Conservation (phyloP, 805 yeast species). For the Debaryomyces castellii region DNA sequence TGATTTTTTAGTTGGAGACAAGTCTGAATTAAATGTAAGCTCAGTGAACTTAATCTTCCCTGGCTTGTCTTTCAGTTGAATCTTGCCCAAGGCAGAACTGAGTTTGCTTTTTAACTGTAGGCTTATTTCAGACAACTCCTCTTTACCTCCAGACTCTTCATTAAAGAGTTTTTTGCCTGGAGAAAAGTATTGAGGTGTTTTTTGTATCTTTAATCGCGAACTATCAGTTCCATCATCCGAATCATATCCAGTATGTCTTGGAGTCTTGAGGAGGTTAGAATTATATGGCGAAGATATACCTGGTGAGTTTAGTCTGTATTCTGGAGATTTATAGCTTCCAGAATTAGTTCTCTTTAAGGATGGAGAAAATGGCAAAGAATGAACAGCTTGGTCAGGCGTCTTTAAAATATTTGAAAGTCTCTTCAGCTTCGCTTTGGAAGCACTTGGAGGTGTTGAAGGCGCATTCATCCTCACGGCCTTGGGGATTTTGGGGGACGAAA, state of each 20-base stretch:
- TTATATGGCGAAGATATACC: conserved; percentile 29
- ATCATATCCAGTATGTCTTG: conserved; percentile 30
- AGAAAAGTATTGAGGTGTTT: conserved; percentile 41
- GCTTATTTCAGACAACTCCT: conserved; percentile 39
- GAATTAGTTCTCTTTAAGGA: conserved; percentile 35
- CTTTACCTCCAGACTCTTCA: conserved; percentile 23
- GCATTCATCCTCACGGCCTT: conserved; percentile 17
- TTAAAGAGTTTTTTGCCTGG: conserved; percentile 37
- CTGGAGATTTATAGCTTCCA: conserved; percentile 34
- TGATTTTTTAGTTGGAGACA: conserved; percentile 26
- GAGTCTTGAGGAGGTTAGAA: conserved; percentile 28
- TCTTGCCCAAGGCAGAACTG: conserved; percentile 40
- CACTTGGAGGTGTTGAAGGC: conserved; percentile 29
- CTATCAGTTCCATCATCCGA: conserved; percentile 23
- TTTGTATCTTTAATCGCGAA: conserved; percentile 27
- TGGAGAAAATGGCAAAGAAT: conserved; percentile 36
- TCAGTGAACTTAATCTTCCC: conserved; percentile 32
- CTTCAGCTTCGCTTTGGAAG: conserved; percentile 13
- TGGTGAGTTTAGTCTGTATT: conserved; percentile 23
- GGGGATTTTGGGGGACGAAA: conserved; percentile 31
- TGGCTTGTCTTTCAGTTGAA: conserved; percentile 24
- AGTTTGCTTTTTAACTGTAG: conserved; percentile 35
- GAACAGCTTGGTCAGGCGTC: conserved; percentile 36
- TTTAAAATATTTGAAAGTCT: conserved; percentile 26
- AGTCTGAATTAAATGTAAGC: conserved; percentile 20